Evolutionary conservation across 129 eudicot genomes (phyloP), one percentile per base, ranked within the genome.

Genomic region (Gnaphalium uliginosum): DNA sequence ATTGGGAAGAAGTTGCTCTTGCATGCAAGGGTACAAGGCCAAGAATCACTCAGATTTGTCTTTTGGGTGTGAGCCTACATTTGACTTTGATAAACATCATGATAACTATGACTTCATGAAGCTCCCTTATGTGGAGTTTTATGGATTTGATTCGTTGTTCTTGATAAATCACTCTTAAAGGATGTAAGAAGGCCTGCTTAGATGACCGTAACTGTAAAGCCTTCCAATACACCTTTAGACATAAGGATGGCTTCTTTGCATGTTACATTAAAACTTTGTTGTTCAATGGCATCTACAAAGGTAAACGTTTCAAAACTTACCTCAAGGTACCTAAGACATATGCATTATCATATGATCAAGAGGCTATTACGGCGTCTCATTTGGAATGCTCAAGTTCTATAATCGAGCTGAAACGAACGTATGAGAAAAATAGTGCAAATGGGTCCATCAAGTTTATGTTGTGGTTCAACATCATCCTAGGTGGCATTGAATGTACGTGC

Each of bases 11-110:
- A 62, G 68, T 23, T 62, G 68, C 68, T 10, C 68, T 26, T 62
- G 68, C 15, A 62, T 62, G 68, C 68, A 62, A 13, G 68, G 68
- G 32, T 61, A 61, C 37, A 61, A 61, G 37, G 66, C 37, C 66
- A 61, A 61, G 66, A 61, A 61, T 27, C 1, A 62, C 21, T 62
- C 68, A 14, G 68, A 62, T 62, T 26, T 14, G 68, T 62, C 68
- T 13, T 26, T 62, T 6, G 68, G 68, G 68, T 62, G 68, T 26
- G 68, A 23, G 27, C 22, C 68, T 27, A 62, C 39, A 5, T 62
- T 62, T 30, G 21, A 62, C 5, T 8, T 15, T 25, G 9, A 26
- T 14, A 13, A 3, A 5, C n/a, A 15, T 27, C 68, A 1, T 25
- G 68, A 62, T 23, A 26, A 62, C 5, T 62, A 62, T 26, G 68